Conservation (phyloP, 352 stramenopile species). For the Globisporangium middletonii region DNA sequence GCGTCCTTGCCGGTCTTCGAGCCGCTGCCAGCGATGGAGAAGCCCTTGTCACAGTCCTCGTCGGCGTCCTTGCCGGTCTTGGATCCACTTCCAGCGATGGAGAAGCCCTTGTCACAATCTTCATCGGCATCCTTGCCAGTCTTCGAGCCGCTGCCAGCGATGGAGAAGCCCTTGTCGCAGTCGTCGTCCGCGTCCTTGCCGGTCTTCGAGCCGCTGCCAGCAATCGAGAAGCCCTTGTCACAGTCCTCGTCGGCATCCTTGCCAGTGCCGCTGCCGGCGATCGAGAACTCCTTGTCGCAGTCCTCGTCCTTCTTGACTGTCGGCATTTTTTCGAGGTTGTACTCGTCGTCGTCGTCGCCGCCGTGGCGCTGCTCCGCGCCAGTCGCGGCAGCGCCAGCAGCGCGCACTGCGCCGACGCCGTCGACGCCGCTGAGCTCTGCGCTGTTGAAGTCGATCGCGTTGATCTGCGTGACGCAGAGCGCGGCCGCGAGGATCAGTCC, state of each 20-base stretch:
- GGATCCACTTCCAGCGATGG: conserved; percentile 1
- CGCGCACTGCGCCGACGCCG: conserved; percentile 17
- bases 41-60: conserved; percentile 11
- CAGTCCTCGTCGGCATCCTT: conserved; percentile 11
- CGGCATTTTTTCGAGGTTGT: conserved; percentile 1
- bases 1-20: conserved; percentile 2
- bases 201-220: conserved; percentile 1
- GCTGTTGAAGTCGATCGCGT: conserved; percentile 44
- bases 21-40: conserved; percentile 5
- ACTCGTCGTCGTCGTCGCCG: conserved; percentile 3
- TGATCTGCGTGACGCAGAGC: conserved; percentile 40
- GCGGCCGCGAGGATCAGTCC: conserved; percentile 49
- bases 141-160: conserved; percentile 17
- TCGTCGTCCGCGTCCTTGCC: conserved; percentile 8
- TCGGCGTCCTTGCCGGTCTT: conserved; percentile 2
- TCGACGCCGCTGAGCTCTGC: conserved; percentile 14
- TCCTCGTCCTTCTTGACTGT: conserved; percentile 12
- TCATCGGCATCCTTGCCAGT: conserved; percentile 6
- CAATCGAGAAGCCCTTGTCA: conserved; percentile 8
- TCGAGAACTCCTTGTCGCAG: conserved; percentile 31
- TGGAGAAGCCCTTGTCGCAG: conserved; percentile 13
- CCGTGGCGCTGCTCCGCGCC: conserved; percentile 9
- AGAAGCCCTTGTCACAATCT: conserved; percentile 10
- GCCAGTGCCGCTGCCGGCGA: conserved; percentile 18
- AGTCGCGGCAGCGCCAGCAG: conserved; percentile 5